Evolutionary conservation across 129 eudicot genomes (phyloP).

Genomic region (Lactuca sativa): DNA sequence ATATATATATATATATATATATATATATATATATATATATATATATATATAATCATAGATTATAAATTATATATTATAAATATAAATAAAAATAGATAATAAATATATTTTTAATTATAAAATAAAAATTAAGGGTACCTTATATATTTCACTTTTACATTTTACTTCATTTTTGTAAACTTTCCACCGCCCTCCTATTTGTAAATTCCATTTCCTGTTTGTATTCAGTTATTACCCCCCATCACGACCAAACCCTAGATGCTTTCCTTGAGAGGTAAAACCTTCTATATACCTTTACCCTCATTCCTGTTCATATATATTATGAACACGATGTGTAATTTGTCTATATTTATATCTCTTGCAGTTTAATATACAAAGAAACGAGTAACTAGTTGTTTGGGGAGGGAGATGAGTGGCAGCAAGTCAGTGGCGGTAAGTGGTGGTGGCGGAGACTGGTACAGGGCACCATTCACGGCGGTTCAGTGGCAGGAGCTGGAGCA

Average conservation of each 20-base stretch:
- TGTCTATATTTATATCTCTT: conserved; percentile 6
- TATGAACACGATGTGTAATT: background rate
- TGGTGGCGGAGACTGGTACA: conserved; percentile 13
- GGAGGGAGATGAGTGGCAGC: conserved; percentile 26
- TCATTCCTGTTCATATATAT: conserved; percentile 2
- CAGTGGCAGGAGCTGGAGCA: conserved; percentile 39
- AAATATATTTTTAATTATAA: too few relatives aligned
- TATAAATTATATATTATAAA: too few relatives aligned
- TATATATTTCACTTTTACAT: too few relatives aligned
- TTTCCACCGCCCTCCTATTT: conserved; percentile 3
- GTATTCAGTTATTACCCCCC: background rate
- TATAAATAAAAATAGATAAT: too few relatives aligned
- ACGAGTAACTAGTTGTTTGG: background rate
- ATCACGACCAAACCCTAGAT: conserved; percentile 20
- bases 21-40: too few relatives aligned
- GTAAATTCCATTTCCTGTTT: background rate
- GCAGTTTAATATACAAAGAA: conserved; percentile 9
- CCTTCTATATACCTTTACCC: background rate
- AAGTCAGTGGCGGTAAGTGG: conserved; percentile 17
- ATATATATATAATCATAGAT: too few relatives aligned
- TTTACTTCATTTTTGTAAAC: conserved; percentile 3
- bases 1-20: too few relatives aligned
- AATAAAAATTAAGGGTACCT: too few relatives aligned
- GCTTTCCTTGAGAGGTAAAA: conserved; percentile 12
- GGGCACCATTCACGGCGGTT: conserved; percentile 28